A percentile compares a stretch with the other conserved stretches of the same genome.
Conservation (phyloP, 495 filamentous ascomycete species). For the Neurospora intermedia region DNA sequence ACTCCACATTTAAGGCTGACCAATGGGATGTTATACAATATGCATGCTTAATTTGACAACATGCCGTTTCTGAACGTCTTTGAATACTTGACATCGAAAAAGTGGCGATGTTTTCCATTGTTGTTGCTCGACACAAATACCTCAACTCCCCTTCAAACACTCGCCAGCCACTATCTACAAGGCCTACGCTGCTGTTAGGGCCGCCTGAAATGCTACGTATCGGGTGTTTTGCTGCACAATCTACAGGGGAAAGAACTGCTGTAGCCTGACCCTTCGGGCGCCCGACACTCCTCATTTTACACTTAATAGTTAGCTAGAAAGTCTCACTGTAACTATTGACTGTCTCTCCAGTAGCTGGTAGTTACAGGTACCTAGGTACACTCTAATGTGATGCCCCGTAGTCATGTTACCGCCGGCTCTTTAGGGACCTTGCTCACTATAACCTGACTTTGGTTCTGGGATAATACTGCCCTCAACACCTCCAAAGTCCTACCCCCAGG, state of each 20-base stretch:
- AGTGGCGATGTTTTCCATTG: background rate
- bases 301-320: background rate
- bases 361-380: background rate
- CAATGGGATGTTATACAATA: background rate
- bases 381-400: background rate
- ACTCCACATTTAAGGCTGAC: background rate
- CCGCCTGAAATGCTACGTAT: background rate
- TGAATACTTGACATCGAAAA: background rate
- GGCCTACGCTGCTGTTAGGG: background rate
- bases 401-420: background rate
- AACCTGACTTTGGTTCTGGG: background rate
- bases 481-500: background rate
- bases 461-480: background rate
- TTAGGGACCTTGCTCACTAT: background rate
- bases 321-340: background rate
- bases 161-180: background rate
- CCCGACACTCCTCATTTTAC: background rate
- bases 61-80: background rate
- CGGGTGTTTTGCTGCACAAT: background rate
- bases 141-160: background rate
- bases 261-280: background rate
- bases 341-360: background rate
- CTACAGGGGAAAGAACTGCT: background rate
- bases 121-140: background rate
- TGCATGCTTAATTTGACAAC: background rate